Evolutionary conservation across 1,284 basidiomycete genomes (phyloP), one percentile per base, ranked within the genome.

Genomic region (Anthracocystis walkeri): DNA sequence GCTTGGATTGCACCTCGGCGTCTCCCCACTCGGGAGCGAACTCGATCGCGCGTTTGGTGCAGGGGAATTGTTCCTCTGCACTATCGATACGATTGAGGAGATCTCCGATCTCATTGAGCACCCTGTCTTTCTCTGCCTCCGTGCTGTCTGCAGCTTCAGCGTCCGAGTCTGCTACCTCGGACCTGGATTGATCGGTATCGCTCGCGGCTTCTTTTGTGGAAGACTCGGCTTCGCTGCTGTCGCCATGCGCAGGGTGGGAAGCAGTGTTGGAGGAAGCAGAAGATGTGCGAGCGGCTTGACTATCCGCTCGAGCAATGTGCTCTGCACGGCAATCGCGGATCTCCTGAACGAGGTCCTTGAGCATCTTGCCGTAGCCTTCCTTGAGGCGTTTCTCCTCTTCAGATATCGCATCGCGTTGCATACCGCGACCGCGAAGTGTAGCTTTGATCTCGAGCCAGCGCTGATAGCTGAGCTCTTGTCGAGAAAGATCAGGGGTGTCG

Each of bases 381-480:
- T 94, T 92, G 48, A 97, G 87, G 59, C 89, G 89, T 80, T 90
- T 90, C 76, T 90, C 89, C 87, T 98, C 96, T 81, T 95, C 93
- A 52, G 91, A 91, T 46, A 92, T 90, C 3, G 92, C 90, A 54
- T 91, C 88, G 4, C 65, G 61, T 14, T 65, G 64, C 27, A 75
- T 41, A 18, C 69, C 70, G 18, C 77, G 56, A 3, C 91, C 92
- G 78, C 93, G 89, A 41, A 97, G 89, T 77, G 90, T 92, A 41
- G 97, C 96, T 46, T 94, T 90, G 50, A 98, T 90, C 63, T 93
- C 93, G 75, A 96, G 88, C 96, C 96, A 99, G 88, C 82, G 91
- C 90, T 82, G 71, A 58, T 87, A 85, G 65, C 86, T 82, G 45
- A 82, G 65, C 58, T 84, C 77, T 35, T 73, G 61, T 14, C 78